These are phyloP conservation scores for Canavalia gladiata DNA, from an alignment of 306 rosid species.

Conservation along the genomic window DNA sequence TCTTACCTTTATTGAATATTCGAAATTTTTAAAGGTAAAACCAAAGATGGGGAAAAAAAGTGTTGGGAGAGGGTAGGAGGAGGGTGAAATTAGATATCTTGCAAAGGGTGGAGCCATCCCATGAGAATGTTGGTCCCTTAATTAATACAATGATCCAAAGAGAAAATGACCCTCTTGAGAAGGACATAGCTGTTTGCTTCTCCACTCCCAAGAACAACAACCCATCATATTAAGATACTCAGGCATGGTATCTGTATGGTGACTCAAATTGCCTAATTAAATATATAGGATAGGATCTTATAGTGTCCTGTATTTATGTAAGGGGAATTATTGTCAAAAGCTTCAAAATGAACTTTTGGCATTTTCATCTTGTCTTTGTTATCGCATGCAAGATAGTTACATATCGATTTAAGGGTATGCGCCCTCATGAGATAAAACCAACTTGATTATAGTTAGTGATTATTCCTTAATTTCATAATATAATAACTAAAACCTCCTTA, in stretches of 20 bases:
- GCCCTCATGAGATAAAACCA: background rate
- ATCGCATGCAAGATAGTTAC: constrained; percentile 4
- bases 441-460: background rate
- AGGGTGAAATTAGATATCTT: constrained; percentile 22
- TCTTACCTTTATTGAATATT: constrained; percentile 18
- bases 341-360: constrained; percentile 44
- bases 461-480: background rate
- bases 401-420: constrained; percentile 1
- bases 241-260: background rate
- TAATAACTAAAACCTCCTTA: constrained; percentile 3
- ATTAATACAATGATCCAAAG: constrained; percentile 46
- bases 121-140: constrained; percentile 79
- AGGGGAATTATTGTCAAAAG: constrained; percentile 13
- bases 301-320: constrained; percentile 18
- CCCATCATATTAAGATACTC: constrained; percentile 46
- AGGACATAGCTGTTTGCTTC: constrained; percentile 63
- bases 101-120: constrained; percentile 58
- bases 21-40: constrained; percentile 32
- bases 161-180: constrained; percentile 71
- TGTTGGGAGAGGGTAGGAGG: background rate
- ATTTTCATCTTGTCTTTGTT: constrained; percentile 36
- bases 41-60: background rate
- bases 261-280: constrained; percentile 37
- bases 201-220: constrained; percentile 55
- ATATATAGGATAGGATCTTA: constrained; percentile 34